These are phyloP conservation scores for Fusarium nanum DNA, from an alignment of 2,329 filamentous ascomycete species.

Conservation along the genomic window DNA sequence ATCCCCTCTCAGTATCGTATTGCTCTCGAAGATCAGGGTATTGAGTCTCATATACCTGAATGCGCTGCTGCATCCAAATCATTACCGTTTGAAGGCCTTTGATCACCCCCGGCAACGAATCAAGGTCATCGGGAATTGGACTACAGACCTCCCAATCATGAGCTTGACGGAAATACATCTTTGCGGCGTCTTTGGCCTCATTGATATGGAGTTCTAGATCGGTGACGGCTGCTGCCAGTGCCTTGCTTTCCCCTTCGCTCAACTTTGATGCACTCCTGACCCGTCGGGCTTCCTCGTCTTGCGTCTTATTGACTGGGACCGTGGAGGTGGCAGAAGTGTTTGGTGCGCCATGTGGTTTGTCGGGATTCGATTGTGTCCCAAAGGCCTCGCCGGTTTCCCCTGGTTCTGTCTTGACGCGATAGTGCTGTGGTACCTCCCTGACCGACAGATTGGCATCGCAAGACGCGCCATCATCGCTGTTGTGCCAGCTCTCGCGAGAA, in stretches of 20 bases:
- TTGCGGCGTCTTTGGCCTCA: not conserved
- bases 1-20: not conserved
- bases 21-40: not conserved
- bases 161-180: not conserved
- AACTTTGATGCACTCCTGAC: not conserved
- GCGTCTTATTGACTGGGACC: not conserved
- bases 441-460: not conserved
- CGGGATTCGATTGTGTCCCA: not conserved
- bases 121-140: not conserved
- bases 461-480: not conserved
- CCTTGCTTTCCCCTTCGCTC: not conserved
- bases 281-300: not conserved
- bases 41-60: slow-evolving; percentile 22
- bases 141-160: not conserved
- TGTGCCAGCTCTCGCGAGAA: not conserved
- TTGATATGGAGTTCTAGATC: not conserved
- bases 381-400: not conserved
- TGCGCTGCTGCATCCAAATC: slow-evolving; percentile 10
- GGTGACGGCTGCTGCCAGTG: not conserved
- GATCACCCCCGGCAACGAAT: not conserved
- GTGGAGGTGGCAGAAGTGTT: not conserved
- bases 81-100: not conserved
- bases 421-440: not conserved
- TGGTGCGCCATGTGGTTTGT: no score
- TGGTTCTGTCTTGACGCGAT: not conserved